Percentiles rank a stretch among this genome's conserved stretches.
Evolutionary conservation across 2,329 filamentous ascomycete species (phyloP).

Genomic region (Shiraia sp.): DNA sequence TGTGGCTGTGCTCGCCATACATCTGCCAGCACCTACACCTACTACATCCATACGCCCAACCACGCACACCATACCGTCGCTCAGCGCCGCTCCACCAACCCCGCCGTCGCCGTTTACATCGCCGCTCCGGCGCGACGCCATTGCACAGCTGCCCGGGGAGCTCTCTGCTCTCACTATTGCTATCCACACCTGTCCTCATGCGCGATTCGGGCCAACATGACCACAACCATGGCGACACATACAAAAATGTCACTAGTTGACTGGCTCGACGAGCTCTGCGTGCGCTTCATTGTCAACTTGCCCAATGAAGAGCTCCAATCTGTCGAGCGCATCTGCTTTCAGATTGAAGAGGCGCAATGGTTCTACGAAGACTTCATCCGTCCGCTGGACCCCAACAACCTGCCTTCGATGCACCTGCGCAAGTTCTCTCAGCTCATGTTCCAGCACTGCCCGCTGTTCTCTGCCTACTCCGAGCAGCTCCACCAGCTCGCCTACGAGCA

Average conservation of each 20-base stretch:
- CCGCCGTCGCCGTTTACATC: conserved; percentile 9
- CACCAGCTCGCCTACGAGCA: conserved; percentile 85
- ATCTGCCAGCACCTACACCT: conserved; percentile 7
- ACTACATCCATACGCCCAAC: conserved; percentile 5
- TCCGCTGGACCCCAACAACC: conserved; percentile 75
- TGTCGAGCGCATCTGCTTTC: conserved; percentile 94
- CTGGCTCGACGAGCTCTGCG: conserved; percentile 97
- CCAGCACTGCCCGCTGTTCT: conserved; percentile 87
- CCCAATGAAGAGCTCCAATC: conserved; percentile 87
- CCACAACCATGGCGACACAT: conserved; percentile 63
- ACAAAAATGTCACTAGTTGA: conserved; percentile 86
- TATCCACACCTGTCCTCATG: conserved; percentile 53
- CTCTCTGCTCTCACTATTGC: conserved; percentile 11
- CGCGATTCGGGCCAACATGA: conserved; percentile 56
- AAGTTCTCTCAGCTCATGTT: conserved; percentile 90
- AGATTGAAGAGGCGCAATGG: conserved; percentile 99
- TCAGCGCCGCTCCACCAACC: conserved; percentile 10
- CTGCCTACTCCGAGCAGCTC: conserved; percentile 75
- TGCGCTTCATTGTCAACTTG: conserved; percentile 97
- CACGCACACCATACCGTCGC: conserved; percentile 1
- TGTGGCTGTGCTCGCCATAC: conserved; percentile 32
- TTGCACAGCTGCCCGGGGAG: conserved; percentile 9
- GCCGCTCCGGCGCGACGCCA: conserved; percentile 8
- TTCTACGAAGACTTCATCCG: conserved; percentile 99
- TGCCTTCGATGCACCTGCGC: conserved; percentile 84